These are phyloP conservation scores for Phoma sp. DNA, from an alignment of 2,329 filamentous ascomycete genomes.

Conservation along the genomic window DNA sequence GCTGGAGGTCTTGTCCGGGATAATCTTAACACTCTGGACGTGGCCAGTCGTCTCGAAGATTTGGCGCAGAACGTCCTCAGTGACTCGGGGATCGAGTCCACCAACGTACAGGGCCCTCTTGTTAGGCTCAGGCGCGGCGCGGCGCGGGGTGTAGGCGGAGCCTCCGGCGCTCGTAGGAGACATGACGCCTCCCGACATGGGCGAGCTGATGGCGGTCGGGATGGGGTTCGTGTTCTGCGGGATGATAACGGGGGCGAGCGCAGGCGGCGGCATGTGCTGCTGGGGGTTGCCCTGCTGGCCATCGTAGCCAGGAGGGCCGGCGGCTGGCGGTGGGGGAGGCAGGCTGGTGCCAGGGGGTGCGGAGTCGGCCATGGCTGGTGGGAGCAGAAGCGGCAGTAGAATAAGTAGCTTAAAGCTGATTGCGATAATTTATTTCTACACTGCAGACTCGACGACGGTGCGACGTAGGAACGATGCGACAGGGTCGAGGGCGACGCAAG, in stretches of 20 bases:
- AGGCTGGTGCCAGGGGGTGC: slow-evolving; percentile 68
- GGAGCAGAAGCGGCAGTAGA: slow-evolving; percentile 19
- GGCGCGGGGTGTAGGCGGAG: slow-evolving; percentile 72
- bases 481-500: slow-evolving; percentile 9
- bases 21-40: slow-evolving; percentile 98
- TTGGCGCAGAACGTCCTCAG: slow-evolving; percentile 93
- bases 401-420: slow-evolving; percentile 1
- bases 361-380: slow-evolving; percentile 75
- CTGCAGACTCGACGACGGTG: slow-evolving; percentile 2
- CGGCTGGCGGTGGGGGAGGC: slow-evolving; percentile 71
- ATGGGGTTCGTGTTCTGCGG: slow-evolving; percentile 96
- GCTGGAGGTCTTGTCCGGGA: slow-evolving; percentile 98
- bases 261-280: slow-evolving; percentile 86
- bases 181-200: slow-evolving; percentile 78
- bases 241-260: slow-evolving; percentile 82
- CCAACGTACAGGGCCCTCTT: slow-evolving; percentile 97
- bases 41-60: slow-evolving; percentile 99
- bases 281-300: slow-evolving; percentile 58
- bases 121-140: slow-evolving; percentile 95
- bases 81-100: slow-evolving; percentile 91
- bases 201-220: slow-evolving; percentile 88
- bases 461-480: slow-evolving; percentile 16
- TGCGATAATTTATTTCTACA: slow-evolving; percentile 4
- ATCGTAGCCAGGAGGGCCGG: slow-evolving; percentile 78
- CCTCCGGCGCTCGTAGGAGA: slow-evolving; percentile 79